Conservation (phyloP, 2,329 filamentous ascomycete species). For the Cryphonectria nitschkei region DNA sequence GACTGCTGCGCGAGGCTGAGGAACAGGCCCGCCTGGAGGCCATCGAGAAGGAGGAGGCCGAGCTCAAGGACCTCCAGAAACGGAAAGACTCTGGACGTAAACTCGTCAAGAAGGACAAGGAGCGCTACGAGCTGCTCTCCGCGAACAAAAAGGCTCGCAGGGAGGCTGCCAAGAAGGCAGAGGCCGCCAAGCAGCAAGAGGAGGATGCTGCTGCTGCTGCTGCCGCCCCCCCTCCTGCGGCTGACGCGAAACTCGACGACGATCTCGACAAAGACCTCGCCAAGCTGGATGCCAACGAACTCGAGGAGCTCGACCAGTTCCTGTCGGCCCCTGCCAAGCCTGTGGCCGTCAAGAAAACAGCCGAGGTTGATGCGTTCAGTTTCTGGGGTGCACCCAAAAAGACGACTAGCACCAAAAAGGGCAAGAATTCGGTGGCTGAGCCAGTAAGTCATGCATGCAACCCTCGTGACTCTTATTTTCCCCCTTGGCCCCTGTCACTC, state of each 20-base stretch:
- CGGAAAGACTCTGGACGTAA: conserved; percentile 29
- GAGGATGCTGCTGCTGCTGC: conserved; percentile 37
- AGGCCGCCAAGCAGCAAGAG: conserved; percentile 48
- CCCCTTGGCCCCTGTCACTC: conserved; percentile 29
- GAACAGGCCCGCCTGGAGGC: conserved; percentile 26
- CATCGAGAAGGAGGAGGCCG: conserved; percentile 29
- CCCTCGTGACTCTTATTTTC: conserved; percentile 29
- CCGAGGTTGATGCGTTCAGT: conserved; percentile 51
- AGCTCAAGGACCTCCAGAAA: conserved; percentile 34
- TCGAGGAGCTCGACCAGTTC: conserved; percentile 37
- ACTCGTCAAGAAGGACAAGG: conserved; percentile 28
- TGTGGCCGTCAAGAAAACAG: conserved; percentile 28
- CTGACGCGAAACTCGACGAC: conserved; percentile 26
- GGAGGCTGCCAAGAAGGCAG: conserved; percentile 24
- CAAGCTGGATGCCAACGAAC: conserved; percentile 31
- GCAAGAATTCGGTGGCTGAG: conserved; percentile 44
- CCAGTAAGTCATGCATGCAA: conserved; percentile 33
- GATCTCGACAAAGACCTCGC: conserved; percentile 33
- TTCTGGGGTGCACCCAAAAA: conserved; percentile 62
- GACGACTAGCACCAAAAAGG: conserved; percentile 40
- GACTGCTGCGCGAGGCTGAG: conserved; percentile 28
- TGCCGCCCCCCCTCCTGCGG: conserved; percentile 31
- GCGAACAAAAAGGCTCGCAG: conserved; percentile 27
- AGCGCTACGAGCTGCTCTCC: conserved; percentile 22
- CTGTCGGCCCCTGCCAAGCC: conserved; percentile 23